These are phyloP conservation scores for Podochytrium sp. DNA, from an alignment of 192 early-diverging fungal genomes.

Conservation along the genomic window DNA sequence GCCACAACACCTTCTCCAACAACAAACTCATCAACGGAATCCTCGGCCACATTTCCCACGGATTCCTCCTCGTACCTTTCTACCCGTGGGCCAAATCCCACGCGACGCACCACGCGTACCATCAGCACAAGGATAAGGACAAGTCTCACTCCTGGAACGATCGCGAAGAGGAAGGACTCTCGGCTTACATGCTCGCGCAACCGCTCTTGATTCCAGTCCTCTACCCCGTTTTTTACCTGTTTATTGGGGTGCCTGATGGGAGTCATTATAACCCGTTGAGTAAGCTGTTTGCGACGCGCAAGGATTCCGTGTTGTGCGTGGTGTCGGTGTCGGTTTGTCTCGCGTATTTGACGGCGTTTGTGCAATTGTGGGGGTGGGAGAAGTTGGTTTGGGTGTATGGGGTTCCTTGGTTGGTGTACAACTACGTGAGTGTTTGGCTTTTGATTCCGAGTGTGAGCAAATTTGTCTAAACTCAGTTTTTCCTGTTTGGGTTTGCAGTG, in stretches of 20 bases:
- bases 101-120: conserved; percentile 47
- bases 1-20: conserved; percentile 46
- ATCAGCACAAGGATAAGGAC: conserved; percentile 52
- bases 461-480: not conserved
- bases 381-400: conserved; percentile 33
- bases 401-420: conserved; percentile 48
- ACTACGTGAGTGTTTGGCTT: conserved; percentile 35
- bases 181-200: conserved; percentile 34
- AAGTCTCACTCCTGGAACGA: conserved; percentile 42
- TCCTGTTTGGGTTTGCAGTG: conserved; percentile 35
- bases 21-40: conserved; percentile 39
- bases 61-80: conserved; percentile 49
- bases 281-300: conserved; percentile 31
- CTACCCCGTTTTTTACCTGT: conserved; percentile 40
- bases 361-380: conserved; percentile 19
- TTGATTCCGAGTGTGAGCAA: not conserved
- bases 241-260: conserved; percentile 41
- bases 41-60: conserved; percentile 49
- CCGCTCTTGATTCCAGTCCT: conserved; percentile 43
- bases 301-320: conserved; percentile 36
- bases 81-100: conserved; percentile 50
- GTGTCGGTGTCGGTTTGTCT: conserved; percentile 33
- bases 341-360: conserved; percentile 30
- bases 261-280: conserved; percentile 40
- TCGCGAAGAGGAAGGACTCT: conserved; percentile 36